A percentile compares a stretch with the other conserved stretches of the same genome.
Conservation (phyloP, 2,329 filamentous ascomycete genomes). For the Alternaria postmessia region DNA sequence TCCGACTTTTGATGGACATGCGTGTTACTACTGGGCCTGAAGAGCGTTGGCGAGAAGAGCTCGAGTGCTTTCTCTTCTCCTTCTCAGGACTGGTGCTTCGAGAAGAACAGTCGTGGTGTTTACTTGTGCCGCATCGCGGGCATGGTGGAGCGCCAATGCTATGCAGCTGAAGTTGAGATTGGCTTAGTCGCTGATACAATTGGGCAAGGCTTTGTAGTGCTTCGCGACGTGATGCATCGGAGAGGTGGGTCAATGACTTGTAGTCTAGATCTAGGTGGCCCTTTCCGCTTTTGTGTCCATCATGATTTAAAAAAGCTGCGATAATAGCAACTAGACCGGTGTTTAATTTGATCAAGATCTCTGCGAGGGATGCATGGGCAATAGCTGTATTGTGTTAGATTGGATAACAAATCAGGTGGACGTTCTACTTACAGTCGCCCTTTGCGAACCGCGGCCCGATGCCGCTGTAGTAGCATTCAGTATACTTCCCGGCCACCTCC, state of each 20-base stretch:
- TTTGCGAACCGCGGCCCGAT: conserved; percentile 52
- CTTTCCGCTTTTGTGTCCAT: conserved; percentile 39
- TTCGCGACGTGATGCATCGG: conserved; percentile 56
- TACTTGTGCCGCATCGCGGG: conserved; percentile 33
- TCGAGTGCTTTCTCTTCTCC: conserved; percentile 35
- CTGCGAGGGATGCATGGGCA: conserved; percentile 56
- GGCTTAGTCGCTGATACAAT: conserved; percentile 51
- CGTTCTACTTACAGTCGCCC: conserved; percentile 53
- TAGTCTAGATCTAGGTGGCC: conserved; percentile 52
- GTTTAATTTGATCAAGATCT: conserved; percentile 57
- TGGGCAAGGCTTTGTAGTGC: conserved; percentile 54
- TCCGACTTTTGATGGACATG: conserved; percentile 36
- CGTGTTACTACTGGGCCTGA: conserved; percentile 40
- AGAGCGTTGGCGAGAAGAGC: conserved; percentile 29
- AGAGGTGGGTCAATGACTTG: conserved; percentile 54
- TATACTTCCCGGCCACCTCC: conserved; percentile 55
- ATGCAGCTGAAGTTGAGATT: conserved; percentile 47
- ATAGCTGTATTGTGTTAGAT: conserved; percentile 43
- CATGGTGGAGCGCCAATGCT: conserved; percentile 29
- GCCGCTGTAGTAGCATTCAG: conserved; percentile 44
- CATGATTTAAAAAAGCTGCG: conserved; percentile 52
- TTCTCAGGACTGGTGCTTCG: conserved; percentile 26
- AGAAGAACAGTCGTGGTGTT: conserved; percentile 34
- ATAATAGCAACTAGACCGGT: conserved; percentile 58
- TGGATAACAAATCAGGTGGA: background rate